Percentiles rank a stretch among this genome's conserved stretches.
Evolutionary conservation across 805 yeast genomes (phyloP).

Genomic region (Cyberlindnera euphorbiae): DNA sequence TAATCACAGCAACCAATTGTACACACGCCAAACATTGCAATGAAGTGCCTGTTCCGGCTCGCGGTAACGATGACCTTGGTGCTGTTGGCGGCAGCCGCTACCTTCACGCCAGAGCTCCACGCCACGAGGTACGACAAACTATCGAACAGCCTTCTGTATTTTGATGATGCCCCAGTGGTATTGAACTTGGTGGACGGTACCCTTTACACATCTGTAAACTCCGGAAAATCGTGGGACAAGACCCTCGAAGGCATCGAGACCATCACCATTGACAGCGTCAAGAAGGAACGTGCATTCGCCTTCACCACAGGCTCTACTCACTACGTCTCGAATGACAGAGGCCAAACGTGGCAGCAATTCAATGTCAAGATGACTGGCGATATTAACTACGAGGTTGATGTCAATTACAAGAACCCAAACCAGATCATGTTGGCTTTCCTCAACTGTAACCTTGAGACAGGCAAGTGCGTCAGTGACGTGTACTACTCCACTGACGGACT

Average conservation of each 20-base stretch:
- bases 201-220: slow-evolving; percentile 43
- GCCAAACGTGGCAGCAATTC: slow-evolving; percentile 37
- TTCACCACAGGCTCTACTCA: slow-evolving; percentile 30
- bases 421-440: slow-evolving; percentile 33
- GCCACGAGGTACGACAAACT: slow-evolving; percentile 4
- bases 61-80: slow-evolving; percentile 2
- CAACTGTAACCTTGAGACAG: slow-evolving; percentile 13
- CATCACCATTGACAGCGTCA: slow-evolving; percentile 30
- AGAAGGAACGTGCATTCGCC: slow-evolving; percentile 37
- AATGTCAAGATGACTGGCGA: slow-evolving; percentile 24
- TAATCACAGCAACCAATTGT: too few relatives aligned
- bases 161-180: slow-evolving; percentile 30
- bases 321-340: slow-evolving; percentile 37
- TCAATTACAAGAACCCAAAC: slow-evolving; percentile 37
- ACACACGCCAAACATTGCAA: too few relatives aligned
- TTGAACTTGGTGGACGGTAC: slow-evolving; percentile 20
- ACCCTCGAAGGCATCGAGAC: slow-evolving; percentile 29
- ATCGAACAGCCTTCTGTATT: slow-evolving; percentile 23
- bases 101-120: slow-evolving; percentile 25
- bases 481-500: slow-evolving; percentile 46
- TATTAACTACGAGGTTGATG: slow-evolving; percentile 25
- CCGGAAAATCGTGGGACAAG: slow-evolving; percentile 40
- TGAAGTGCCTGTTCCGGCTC: slow-evolving; percentile 1
- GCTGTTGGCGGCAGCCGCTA: slow-evolving; percentile 4
- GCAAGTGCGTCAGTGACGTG: slow-evolving; percentile 30